Conservation (phyloP, 2,329 filamentous ascomycete species). For the Cladosporium sp. region DNA sequence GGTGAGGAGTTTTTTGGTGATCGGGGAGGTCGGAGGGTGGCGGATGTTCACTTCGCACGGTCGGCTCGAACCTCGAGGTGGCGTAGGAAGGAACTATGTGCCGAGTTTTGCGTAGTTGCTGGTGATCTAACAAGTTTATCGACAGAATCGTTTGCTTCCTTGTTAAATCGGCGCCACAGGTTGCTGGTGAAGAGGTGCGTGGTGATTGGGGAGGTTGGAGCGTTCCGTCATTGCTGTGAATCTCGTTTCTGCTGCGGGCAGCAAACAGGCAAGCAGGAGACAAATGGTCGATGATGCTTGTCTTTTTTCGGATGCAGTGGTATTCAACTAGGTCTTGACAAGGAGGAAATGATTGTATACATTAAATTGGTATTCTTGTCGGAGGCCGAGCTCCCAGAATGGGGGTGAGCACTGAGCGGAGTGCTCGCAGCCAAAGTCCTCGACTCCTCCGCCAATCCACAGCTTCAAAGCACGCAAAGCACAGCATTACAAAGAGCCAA, state of each 20-base stretch:
- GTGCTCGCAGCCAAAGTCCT: neutral
- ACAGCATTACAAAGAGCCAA: neutral
- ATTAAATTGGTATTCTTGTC: neutral
- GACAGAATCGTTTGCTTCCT: neutral
- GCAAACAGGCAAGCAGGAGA: neutral
- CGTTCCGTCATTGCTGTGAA: neutral
- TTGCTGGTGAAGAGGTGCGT: neutral
- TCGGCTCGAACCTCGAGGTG: neutral
- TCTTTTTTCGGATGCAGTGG: neutral
- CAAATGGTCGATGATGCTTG: neutral
- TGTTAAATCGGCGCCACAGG: neutral
- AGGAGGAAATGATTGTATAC: neutral
- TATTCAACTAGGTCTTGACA: neutral
- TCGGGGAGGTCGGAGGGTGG: neutral
- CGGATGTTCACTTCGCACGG: neutral
- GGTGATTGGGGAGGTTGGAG: neutral
- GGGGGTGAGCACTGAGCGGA: neutral
- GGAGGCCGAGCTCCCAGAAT: neutral
- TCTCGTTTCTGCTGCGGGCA: neutral
- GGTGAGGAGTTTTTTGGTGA: neutral
- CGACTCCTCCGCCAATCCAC: neutral
- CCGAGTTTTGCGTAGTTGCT: neutral
- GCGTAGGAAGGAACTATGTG: neutral
- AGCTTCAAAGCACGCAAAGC: neutral
- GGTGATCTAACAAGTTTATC: neutral